Evolutionary conservation across 495 filamentous ascomycete genomes (phyloP).

Genomic region (Paragyromitra xinjiangensis): DNA sequence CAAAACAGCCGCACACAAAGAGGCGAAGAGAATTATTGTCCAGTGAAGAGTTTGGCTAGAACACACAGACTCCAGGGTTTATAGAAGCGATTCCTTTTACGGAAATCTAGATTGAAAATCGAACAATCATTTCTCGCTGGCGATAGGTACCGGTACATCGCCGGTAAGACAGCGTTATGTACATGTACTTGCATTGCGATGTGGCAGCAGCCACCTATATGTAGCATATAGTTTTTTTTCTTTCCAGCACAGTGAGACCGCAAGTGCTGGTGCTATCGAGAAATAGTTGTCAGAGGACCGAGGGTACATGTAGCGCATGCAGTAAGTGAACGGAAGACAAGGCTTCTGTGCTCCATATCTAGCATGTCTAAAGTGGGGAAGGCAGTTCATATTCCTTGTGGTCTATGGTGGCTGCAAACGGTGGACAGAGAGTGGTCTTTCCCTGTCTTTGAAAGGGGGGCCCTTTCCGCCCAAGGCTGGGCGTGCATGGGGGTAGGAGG

Average conservation of each 20-base stretch:
- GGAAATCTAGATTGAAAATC: constrained; percentile 26
- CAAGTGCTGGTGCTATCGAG: constrained; percentile 26
- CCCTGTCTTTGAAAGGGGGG: constrained; percentile 35
- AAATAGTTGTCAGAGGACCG: constrained; percentile 23
- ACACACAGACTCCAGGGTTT: constrained; percentile 16
- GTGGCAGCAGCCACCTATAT: constrained; percentile 19
- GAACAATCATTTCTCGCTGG: constrained; percentile 9
- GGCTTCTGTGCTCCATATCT: constrained; percentile 34
- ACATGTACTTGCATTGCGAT: constrained; percentile 8
- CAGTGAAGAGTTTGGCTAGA: background rate
- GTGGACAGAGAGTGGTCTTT: constrained; percentile 37
- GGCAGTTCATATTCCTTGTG: constrained; percentile 27
- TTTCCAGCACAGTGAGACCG: constrained; percentile 11
- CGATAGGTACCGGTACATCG: background rate
- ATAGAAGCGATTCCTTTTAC: constrained; percentile 16
- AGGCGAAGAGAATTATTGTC: constrained; percentile 35
- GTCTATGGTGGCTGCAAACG: constrained; percentile 35
- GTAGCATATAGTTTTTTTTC: constrained; percentile 1
- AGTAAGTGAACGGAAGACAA: constrained; percentile 22
- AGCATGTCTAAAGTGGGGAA: constrained; percentile 43
- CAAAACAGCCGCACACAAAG: constrained; percentile 14
- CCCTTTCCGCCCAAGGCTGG: constrained; percentile 47
- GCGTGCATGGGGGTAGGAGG: constrained; percentile 50
- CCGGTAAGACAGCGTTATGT: constrained; percentile 9
- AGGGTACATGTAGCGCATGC: constrained; percentile 25